A percentile compares a stretch with the other conserved stretches of the same genome.
These are phyloP conservation scores for Hypoxylon lenormandii DNA, from an alignment of 495 filamentous ascomycete species.

Conservation along the genomic window DNA sequence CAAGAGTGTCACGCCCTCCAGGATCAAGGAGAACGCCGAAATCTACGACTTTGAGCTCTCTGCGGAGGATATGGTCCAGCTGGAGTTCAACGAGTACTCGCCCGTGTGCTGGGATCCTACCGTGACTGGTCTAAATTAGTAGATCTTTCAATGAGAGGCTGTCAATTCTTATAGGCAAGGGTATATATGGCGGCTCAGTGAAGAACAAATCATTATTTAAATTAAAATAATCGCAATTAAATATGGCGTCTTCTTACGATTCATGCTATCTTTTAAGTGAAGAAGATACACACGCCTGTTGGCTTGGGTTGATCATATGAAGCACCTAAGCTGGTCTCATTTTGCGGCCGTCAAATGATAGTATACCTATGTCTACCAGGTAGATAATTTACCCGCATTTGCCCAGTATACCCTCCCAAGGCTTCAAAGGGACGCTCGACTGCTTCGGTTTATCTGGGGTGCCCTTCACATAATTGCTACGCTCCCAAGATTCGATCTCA, in stretches of 20 bases:
- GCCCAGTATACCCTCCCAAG: conserved; percentile 45
- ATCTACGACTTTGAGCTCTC: conserved; percentile 85
- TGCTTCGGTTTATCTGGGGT: conserved; percentile 34
- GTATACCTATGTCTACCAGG: too few relatives aligned
- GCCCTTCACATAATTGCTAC: conserved; percentile 33
- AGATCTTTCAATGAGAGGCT: background rate
- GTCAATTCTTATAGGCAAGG: too few relatives aligned
- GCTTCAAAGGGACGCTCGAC: conserved; percentile 34
- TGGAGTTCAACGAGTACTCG: conserved; percentile 69
- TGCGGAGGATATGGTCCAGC: conserved; percentile 66
- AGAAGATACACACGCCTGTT: too few relatives aligned
- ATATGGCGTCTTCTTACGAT: too few relatives aligned
- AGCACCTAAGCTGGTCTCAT: too few relatives aligned
- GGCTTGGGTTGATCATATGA: too few relatives aligned
- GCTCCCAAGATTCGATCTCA: conserved; percentile 32
- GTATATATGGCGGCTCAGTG: too few relatives aligned
- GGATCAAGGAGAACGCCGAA: conserved; percentile 80
- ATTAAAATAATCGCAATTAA: too few relatives aligned
- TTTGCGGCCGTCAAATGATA: background rate
- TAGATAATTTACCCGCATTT: conserved; percentile 25
- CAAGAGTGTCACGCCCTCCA: conserved; percentile 74
- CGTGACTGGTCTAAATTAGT: conserved; percentile 50
- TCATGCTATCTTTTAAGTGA: too few relatives aligned
- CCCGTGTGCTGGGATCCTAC: conserved; percentile 83
- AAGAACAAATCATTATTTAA: background rate